Evolutionary conservation across 176 grass and related monocot genomes (phyloP).

Genomic region (Carex parvula): DNA sequence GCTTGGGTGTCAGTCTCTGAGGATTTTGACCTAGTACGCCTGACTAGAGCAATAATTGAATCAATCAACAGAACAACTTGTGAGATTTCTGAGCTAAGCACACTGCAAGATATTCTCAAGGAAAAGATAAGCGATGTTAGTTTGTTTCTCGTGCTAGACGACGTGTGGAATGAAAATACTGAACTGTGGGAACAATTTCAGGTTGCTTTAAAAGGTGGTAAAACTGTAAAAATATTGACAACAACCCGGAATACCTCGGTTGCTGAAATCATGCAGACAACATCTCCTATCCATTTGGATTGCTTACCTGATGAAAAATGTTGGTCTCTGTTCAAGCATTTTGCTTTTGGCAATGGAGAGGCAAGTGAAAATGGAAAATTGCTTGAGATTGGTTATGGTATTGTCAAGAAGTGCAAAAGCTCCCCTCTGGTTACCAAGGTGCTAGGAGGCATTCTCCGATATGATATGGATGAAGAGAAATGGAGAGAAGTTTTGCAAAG

Average conservation of each 20-base stretch:
- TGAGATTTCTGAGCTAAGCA: neutral
- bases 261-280: slow-evolving; percentile 23
- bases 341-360: neutral
- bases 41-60: neutral
- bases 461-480: no score
- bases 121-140: neutral
- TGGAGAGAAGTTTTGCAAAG: no score
- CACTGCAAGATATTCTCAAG: neutral
- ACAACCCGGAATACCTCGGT: slow-evolving; percentile 24
- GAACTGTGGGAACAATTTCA: slow-evolving; percentile 22
- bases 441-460: no score
- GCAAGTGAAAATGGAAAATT: neutral
- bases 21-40: neutral
- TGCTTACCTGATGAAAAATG: neutral
- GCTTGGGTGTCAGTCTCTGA: slow-evolving; percentile 37
- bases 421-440: slow-evolving; percentile 20
- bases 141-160: slow-evolving; percentile 37
- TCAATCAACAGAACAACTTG: neutral
- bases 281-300: neutral
- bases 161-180: slow-evolving; percentile 34
- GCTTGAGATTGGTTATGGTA: neutral
- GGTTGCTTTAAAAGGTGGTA: neutral
- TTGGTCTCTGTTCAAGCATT: slow-evolving; percentile 19
- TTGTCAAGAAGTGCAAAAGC: slow-evolving; percentile 26
- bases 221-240: slow-evolving; percentile 14